Percentiles rank a stretch among this genome's conserved stretches.
Conservation (phyloP, 2,329 filamentous ascomycete species). For the Davidsoniella virescens region DNA sequence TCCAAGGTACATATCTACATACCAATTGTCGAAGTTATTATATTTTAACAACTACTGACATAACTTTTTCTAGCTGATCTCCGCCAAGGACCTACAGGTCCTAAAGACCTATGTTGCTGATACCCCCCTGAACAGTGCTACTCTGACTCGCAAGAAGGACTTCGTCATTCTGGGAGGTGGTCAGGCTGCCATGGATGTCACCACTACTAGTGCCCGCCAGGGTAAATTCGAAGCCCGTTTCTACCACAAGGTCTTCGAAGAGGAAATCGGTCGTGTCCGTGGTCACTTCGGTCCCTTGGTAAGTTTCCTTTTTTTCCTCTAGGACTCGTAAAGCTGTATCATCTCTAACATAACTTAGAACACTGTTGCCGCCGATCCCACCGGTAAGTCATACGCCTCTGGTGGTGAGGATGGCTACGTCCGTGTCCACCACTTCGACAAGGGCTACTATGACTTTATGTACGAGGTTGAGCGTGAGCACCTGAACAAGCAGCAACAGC, state of each 20-base stretch:
- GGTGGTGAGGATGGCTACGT: conserved; percentile 98
- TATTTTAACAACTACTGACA: neutral
- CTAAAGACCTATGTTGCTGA: conserved; percentile 87
- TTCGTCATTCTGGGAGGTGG: conserved; percentile 96
- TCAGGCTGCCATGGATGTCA: conserved; percentile 98
- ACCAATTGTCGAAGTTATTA: neutral
- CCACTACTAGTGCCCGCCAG: conserved; percentile 80
- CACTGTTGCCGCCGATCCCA: conserved; percentile 85
- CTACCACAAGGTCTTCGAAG: conserved; percentile 99
- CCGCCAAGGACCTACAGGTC: conserved; percentile 70
- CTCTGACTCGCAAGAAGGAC: conserved; percentile 89
- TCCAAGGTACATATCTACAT: conserved; percentile 47
- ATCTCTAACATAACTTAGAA: conserved; percentile 32
- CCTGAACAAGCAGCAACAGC: conserved; percentile 23
- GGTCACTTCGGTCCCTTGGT: conserved; percentile 87
- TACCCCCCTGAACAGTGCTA: conserved; percentile 89
- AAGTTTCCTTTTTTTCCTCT: conserved; percentile 15
- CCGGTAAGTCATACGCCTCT: conserved; percentile 81
- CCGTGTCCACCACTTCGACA: conserved; percentile 95
- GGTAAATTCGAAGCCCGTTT: conserved; percentile 99
- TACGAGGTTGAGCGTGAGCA: conserved; percentile 94
- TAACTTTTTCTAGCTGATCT: conserved; percentile 44
- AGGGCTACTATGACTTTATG: conserved; percentile 94
- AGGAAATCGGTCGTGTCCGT: conserved; percentile 92
- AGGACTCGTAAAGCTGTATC: neutral